Evolutionary conservation across 2,329 filamentous ascomycete genomes (phyloP).

Genomic region (Aspergillus tubingensis): DNA sequence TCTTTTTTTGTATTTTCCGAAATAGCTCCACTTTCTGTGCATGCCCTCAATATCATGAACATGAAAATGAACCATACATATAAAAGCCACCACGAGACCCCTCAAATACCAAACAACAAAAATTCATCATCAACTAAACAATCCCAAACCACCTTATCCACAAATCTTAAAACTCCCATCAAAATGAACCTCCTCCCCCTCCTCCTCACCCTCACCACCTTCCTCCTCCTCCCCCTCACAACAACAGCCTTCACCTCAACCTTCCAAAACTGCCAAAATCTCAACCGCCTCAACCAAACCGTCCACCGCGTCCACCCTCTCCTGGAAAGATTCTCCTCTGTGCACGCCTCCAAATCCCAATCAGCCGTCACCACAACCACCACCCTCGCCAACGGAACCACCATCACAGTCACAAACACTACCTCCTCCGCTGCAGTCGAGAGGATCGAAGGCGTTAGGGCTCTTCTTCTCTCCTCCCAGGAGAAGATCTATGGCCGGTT

Average conservation of each 20-base stretch:
- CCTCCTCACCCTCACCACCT: neutral
- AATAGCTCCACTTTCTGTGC: neutral
- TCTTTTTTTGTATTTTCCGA: neutral
- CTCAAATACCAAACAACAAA: too few species aligned
- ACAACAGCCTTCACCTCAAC: neutral
- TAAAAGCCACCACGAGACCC: neutral
- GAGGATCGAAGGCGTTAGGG: neutral
- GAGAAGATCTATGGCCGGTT: neutral
- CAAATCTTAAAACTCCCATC: too few species aligned
- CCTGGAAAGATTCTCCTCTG: slow-evolving; percentile 4
- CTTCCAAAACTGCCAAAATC: slow-evolving; percentile 8
- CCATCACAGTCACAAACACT: neutral
- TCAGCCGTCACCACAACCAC: neutral
- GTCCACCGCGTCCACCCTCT: slow-evolving; percentile 8
- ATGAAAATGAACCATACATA: neutral
- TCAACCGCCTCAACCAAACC: slow-evolving; percentile 11
- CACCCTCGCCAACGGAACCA: neutral
- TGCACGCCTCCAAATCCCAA: neutral
- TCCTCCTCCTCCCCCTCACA: neutral
- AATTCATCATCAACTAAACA: too few species aligned
- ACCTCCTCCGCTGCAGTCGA: neutral
- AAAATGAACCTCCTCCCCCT: neutral
- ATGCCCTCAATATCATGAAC: neutral
- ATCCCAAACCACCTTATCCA: neutral
- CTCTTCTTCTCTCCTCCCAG: neutral